Evolutionary conservation across 495 filamentous ascomycete species (phyloP).

Genomic region (Podospora pseudoanserina): DNA sequence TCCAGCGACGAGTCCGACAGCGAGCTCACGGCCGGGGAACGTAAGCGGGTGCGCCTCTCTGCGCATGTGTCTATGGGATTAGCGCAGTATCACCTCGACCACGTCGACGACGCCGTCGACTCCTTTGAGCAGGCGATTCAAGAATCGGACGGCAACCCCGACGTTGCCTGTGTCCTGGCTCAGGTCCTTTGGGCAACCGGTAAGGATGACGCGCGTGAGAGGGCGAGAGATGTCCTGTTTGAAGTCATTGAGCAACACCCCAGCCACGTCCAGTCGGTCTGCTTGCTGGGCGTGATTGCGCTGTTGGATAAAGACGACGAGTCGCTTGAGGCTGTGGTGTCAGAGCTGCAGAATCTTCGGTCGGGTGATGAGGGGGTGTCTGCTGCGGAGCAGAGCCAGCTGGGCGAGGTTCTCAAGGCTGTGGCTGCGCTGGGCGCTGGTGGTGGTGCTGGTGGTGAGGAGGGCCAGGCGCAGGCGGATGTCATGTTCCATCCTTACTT

Average conservation of each 20-base stretch:
- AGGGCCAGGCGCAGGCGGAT: slow-evolving; percentile 60
- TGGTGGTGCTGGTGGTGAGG: slow-evolving; percentile 31
- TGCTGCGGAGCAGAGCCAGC: slow-evolving; percentile 41
- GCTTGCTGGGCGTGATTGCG: slow-evolving; percentile 77
- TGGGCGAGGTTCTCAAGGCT: slow-evolving; percentile 46
- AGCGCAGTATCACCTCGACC: slow-evolving; percentile 64
- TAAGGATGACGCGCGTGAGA: slow-evolving; percentile 63
- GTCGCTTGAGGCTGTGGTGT: slow-evolving; percentile 72
- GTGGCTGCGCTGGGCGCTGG: slow-evolving; percentile 38
- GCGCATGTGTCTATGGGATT: slow-evolving; percentile 85
- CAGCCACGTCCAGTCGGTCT: slow-evolving; percentile 70
- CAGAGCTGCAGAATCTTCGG: slow-evolving; percentile 68
- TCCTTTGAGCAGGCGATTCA: slow-evolving; percentile 79
- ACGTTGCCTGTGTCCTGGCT: slow-evolving; percentile 82
- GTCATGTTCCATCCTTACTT: slow-evolving; percentile 74
- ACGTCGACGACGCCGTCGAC: slow-evolving; percentile 62
- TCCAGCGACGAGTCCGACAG: slow-evolving; percentile 61
- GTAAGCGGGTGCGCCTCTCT: slow-evolving; percentile 67
- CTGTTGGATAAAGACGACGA: slow-evolving; percentile 75
- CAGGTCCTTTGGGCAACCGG: slow-evolving; percentile 93
- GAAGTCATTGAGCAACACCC: slow-evolving; percentile 66
- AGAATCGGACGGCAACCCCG: slow-evolving; percentile 72
- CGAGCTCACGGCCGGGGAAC: slow-evolving; percentile 50
- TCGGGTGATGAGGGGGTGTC: slow-evolving; percentile 51
- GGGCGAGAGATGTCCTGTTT: slow-evolving; percentile 78